phyloP scores from a whole-genome alignment of 805 yeast species.

The Teunomyces atbi region DNA sequence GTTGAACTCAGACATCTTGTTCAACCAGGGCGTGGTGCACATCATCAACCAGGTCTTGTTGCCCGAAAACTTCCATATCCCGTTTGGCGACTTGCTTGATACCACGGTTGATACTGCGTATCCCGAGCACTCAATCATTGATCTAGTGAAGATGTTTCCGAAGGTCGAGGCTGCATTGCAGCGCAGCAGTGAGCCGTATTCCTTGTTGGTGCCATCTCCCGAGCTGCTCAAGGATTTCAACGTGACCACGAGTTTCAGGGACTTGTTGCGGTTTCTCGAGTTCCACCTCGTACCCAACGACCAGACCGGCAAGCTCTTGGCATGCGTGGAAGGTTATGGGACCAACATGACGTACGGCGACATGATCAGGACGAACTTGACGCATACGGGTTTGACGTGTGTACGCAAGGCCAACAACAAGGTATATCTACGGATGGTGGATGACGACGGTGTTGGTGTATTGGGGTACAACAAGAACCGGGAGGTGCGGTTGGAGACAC shows the following conservation, averaged over 20 bases:
- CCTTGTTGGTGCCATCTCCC: slow-evolving; percentile 72
- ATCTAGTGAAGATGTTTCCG: slow-evolving; percentile 45
- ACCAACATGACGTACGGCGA: slow-evolving; percentile 12
- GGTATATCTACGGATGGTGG: slow-evolving; percentile 35
- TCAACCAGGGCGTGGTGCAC: slow-evolving; percentile 83
- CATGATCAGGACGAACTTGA: slow-evolving; percentile 45
- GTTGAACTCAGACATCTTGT: slow-evolving; percentile 62
- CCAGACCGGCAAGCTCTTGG: slow-evolving; percentile 44
- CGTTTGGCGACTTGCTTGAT: slow-evolving; percentile 52
- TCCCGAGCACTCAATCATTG: slow-evolving; percentile 34
- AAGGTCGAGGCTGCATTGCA: slow-evolving; percentile 40
- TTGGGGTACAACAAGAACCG: slow-evolving; percentile 46
- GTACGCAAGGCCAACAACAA: slow-evolving; percentile 26
- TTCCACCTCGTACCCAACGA: slow-evolving; percentile 69
- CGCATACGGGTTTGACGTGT: slow-evolving; percentile 39
- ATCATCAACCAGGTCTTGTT: slow-evolving; percentile 55
- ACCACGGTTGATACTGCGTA: slow-evolving; percentile 46
- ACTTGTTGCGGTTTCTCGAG: slow-evolving; percentile 54
- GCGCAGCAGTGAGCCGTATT: slow-evolving; percentile 35
- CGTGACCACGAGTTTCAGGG: slow-evolving; percentile 40
- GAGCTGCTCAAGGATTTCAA: slow-evolving; percentile 54
- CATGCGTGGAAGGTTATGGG: slow-evolving; percentile 40
- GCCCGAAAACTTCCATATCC: slow-evolving; percentile 55
- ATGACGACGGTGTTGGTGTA: background rate
- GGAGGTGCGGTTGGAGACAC: slow-evolving; percentile 56